Conservation (phyloP, 225 moss, liverwort and hornwort genomes). For the Polytrichum commune region DNA sequence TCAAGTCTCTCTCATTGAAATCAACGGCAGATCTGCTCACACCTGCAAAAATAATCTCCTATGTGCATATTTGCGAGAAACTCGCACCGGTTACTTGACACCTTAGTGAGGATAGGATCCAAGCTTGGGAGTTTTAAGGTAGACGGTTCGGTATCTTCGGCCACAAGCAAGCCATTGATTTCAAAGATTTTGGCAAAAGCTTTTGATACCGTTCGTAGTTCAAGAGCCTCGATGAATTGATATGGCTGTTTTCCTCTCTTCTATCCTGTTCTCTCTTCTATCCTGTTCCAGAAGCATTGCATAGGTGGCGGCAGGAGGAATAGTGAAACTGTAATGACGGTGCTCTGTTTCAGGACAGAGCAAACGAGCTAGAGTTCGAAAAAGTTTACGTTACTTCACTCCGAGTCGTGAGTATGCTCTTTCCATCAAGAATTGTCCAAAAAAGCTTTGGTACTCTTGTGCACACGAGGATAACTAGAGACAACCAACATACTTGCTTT, state of each 20-base stretch:
- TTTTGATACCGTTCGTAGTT: neutral
- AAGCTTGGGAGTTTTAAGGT: no score
- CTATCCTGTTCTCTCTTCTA: no score
- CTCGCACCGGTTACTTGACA: no score
- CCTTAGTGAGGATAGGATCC: no score
- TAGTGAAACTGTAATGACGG: neutral
- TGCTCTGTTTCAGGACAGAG: neutral
- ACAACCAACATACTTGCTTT: neutral
- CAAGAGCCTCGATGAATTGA: neutral
- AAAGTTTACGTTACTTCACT: neutral
- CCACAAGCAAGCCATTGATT: neutral
- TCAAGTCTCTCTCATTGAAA: no score
- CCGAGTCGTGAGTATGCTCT: neutral
- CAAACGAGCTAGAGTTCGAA: neutral
- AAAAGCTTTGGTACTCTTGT: neutral
- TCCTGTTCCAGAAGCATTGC: neutral
- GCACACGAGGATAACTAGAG: neutral
- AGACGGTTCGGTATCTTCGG: no score
- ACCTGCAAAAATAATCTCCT: no score
- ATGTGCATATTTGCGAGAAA: no score
- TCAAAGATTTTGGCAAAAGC: neutral
- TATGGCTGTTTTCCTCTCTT: neutral
- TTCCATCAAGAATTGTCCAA: neutral
- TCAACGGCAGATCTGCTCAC: no score
- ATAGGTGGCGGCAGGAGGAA: neutral